Base-by-base conservation (phyloP, 2,329 filamentous ascomycete genomes). In the Claviceps cyperi region DNA sequence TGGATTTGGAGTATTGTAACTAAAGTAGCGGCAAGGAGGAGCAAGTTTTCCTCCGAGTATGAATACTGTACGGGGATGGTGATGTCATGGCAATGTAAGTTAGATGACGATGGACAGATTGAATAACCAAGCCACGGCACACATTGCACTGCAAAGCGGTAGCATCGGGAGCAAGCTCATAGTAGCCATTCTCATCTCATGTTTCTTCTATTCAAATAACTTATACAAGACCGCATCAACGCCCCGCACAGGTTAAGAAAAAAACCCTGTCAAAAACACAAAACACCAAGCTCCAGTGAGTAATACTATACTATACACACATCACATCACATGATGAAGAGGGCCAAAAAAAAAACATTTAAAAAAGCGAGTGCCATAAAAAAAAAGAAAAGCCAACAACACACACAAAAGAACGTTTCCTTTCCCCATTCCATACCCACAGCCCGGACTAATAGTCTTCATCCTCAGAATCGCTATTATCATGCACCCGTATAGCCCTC, bases 391-490 rank as follows among this genome's bases (percentile, higher is more conserved):
- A 32, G 9, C 28, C 28, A 32, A 28, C 2, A 15, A 38, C 32
- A 19, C 2, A 13, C n/a, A 14, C 11, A 17, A 39, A 19, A 4
- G 2, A 15, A 32, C 3, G 8, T 28, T 22, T 4, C n/a, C n/a
- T n/a, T 28, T 28, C 28, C 9, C 28, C 4, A 28, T 32, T 11
- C 28, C 28, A 32, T 11, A 32, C 9, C 24, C 24, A 28, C 24
- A 28, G 24, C 24, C 24, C 9, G 4, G 28, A 32, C 44, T 28
- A 53, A n/a, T 70, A 72, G 45, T 69, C 70, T n/a, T 75, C 73
- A 47, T 87, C 83, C 49, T 89, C 85, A 35, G 81, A 85, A 60
- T 91, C 86, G 55, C 82, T 85, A 40, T 71, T 66, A 45, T 91
- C 85, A 56, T 92, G 84, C 2, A 84, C 80, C 51, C 90, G 66